A percentile compares a stretch with the other conserved stretches of the same genome.
These are phyloP conservation scores for Claviceps purpurea DNA, from an alignment of 2,329 filamentous ascomycete genomes.

Conservation along the genomic window DNA sequence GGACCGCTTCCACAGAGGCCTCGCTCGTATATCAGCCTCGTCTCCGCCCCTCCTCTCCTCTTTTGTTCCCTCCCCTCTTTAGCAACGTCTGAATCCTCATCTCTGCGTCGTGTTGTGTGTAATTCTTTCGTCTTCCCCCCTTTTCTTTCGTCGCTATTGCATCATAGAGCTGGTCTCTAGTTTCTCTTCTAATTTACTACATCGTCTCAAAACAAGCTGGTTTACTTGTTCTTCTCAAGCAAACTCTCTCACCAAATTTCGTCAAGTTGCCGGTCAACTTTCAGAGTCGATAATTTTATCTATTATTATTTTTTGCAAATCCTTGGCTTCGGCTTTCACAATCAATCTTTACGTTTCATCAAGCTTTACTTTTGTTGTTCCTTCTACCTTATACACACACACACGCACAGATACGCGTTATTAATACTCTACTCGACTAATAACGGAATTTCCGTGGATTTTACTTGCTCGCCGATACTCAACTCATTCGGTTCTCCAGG, in stretches of 20 bases:
- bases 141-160: constrained; percentile 18
- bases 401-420: constrained; percentile 3
- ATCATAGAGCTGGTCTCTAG: constrained; percentile 42
- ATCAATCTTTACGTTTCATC: constrained; percentile 5
- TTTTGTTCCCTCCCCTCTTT: constrained; percentile 38
- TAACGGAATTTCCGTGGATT: constrained; percentile 38
- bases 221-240: constrained; percentile 3
- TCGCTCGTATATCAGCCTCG: background rate
- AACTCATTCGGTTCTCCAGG: background rate
- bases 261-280: constrained; percentile 29
- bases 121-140: background rate
- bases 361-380: constrained; percentile 8
- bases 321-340: background rate
- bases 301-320: background rate
- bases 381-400: background rate
- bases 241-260: background rate
- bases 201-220: constrained; percentile 10
- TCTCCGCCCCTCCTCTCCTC: constrained; percentile 18
- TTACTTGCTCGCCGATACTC: constrained; percentile 39
- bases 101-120: constrained; percentile 29
- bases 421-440: constrained; percentile 24
- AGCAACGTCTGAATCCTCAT: constrained; percentile 49
- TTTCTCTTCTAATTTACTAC: constrained; percentile 20
- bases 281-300: constrained; percentile 11
- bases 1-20: background rate